Base-by-base conservation (phyloP, 2,329 filamentous ascomycete genomes). In the Fusarium brachygibbosum region DNA sequence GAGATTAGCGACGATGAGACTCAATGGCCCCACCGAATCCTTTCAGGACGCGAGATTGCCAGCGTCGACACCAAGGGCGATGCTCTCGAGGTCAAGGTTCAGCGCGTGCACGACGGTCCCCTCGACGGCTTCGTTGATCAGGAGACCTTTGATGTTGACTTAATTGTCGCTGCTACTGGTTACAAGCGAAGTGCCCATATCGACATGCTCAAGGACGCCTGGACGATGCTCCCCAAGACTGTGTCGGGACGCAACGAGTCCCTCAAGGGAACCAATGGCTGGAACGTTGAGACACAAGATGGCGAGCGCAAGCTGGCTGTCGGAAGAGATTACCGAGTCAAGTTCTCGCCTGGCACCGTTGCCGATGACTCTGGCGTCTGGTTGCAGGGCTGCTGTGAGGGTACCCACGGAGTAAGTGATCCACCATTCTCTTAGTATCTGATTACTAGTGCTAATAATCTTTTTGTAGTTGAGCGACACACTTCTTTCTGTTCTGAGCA, bases 381-480 rank as follows among this genome's bases (percentile, higher is more conserved):
- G 91, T 84, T 98, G 73, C 96, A 98, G 79, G 95, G 95, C 32
- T 98, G 94, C 82, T 97, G 94, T 78, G 94, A 98, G 83, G 89
- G 86, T 66, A 97, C 94, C 34, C 95, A 98, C 79, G 95, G 95
- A 63, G 91, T 95, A 87, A 89, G 91, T 89, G 59, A 51, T 50
- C 28, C 23, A 25, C 19, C 51, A 21, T 57, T 10, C n/a, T 25
- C 37, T n/a, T n/a, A 44, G n/a, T 35, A 53, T n/a, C 11, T 32
- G n/a, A n/a, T 46, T 41, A 55, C 64, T 31, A 17, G 7, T 17
- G 46, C 75, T 77, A 63, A 74, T 69, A 49, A 59, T 52, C 8
- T 37, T 17, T 48, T 50, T 34, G 9, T 53, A 92, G 88, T 81
- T 97, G 80, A 93, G 92, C 77, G 92, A 97, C 79, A 93, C 91